Base-by-base conservation (phyloP, 768 basidiomycete species). In the Phanerodontia chrysosporium region DNA sequence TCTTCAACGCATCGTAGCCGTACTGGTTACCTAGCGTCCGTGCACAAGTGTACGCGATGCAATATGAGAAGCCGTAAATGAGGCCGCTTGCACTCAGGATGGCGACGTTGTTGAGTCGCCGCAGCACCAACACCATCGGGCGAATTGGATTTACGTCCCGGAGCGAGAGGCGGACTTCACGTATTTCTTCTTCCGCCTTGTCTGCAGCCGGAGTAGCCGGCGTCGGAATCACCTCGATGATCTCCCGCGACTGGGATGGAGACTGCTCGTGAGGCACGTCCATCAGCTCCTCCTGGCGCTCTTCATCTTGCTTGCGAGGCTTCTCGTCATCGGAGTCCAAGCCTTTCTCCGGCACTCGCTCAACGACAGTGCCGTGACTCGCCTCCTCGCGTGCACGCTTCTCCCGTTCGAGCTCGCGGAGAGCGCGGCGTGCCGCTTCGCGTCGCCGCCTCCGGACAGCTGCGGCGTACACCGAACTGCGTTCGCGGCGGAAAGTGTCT, bases 401-500 rank as follows among this genome's bases (percentile, higher is more conserved):
- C 39, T 42, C 39, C 10, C 39, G 39, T 18, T 42, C 39, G 39
- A 42, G 39, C 39, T 42, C 39, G 18, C 39, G 39, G 12, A 28
- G 29, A 1, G 49, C 49, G 12, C 49, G 27, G 14, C 49, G 49
- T n/a, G 28, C 30, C 48, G 65, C 61, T 42, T 56, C 55, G 12
- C 69, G 67, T 45, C 70, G 70, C 5, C 75, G 57, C 18, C 79
- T 76, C 49, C 77, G 73, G 45, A 90, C 73, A 0, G 85, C 84
- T 36, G 78, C 77, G 67, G 90, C 89, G 70, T 95, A 96, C 2
- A 84, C 82, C 24, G 89, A 72, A 55, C 92, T 95, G 45, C 95
- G 86, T 66, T 94, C 90, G 56, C 80, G 75, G 18, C 92, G 82
- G 74, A 90, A 95, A 0, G 92, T 92, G 66, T 95, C 92, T 58